phyloP scores from a whole-genome alignment of 169 alveolate genomes.

The Amoebophrya sp. region DNA sequence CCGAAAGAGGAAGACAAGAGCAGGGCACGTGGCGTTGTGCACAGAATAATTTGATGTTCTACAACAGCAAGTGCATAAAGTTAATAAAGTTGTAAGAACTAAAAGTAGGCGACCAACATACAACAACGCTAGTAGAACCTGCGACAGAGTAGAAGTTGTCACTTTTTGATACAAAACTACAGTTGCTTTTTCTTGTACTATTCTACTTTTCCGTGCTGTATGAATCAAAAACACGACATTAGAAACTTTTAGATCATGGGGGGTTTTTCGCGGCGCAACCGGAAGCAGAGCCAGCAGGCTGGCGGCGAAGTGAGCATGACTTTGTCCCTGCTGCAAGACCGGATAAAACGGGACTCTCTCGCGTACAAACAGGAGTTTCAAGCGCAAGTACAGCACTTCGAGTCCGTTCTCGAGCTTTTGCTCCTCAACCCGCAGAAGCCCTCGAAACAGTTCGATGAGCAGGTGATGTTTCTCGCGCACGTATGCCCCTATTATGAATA shows the following conservation, averaged over 20 bases:
- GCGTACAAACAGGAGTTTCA: background rate
- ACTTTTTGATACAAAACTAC: too few relatives aligned
- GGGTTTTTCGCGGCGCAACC: background rate
- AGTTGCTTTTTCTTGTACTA: background rate
- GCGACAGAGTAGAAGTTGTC: too few relatives aligned
- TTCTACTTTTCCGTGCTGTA: background rate
- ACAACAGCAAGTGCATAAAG: too few relatives aligned
- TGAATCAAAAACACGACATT: too few relatives aligned
- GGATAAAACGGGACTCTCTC: background rate
- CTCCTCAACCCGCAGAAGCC: background rate
- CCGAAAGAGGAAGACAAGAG: too few relatives aligned
- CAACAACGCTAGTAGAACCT: too few relatives aligned
- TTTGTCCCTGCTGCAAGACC: background rate
- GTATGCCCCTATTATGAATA: background rate
- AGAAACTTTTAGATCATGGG: background rate
- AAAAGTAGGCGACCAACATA: too few relatives aligned
- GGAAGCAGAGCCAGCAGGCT: background rate
- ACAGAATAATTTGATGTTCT: too few relatives aligned
- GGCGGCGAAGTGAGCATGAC: background rate
- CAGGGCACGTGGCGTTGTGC: too few relatives aligned
- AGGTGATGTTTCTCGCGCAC: constrained; percentile 13
- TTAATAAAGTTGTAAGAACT: too few relatives aligned
- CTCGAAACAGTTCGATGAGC: background rate
- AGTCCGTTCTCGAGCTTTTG: background rate
- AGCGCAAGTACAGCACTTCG: background rate